A percentile compares a stretch with the other conserved stretches of the same genome.
These are phyloP conservation scores for Emericellopsis cladophorae DNA, from an alignment of 2,329 filamentous ascomycete species.

Conservation along the genomic window DNA sequence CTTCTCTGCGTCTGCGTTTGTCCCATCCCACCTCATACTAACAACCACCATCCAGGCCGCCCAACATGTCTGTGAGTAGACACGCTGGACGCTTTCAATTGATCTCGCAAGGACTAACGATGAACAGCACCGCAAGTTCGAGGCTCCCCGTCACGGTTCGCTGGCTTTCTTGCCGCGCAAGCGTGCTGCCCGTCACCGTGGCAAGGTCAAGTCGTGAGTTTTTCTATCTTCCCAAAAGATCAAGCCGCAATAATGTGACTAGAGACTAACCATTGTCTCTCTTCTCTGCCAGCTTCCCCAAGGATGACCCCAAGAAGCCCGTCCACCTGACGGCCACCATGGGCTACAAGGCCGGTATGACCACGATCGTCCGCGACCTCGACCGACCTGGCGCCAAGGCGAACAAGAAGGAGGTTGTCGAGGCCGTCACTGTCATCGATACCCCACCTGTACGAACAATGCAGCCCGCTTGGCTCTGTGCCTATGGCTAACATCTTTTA, in stretches of 20 bases:
- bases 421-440: conserved; percentile 79
- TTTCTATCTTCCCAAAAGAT: conserved; percentile 3
- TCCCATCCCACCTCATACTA: conserved; percentile 13
- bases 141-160: conserved; percentile 92
- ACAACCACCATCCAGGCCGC: conserved; percentile 22
- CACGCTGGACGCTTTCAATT: not conserved
- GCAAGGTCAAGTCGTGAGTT: conserved; percentile 95
- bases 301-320: conserved; percentile 99
- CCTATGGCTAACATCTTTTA: conserved; percentile 63
- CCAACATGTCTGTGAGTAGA: conserved; percentile 27
- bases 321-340: conserved; percentile 96
- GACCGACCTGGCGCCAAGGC: conserved; percentile 98
- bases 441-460: conserved; percentile 90
- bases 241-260: conserved; percentile 9
- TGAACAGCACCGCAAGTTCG: conserved; percentile 42
- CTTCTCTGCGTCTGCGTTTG: conserved; percentile 1
- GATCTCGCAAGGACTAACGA: not conserved
- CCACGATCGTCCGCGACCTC: conserved; percentile 97
- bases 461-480: conserved; percentile 67
- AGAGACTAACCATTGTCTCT: conserved; percentile 3
- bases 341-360: conserved; percentile 99
- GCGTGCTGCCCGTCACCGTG: conserved; percentile 85
- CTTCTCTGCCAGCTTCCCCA: conserved; percentile 65
- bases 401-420: conserved; percentile 97
- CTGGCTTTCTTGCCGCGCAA: conserved; percentile 81